These are phyloP conservation scores for Coemansia reversa DNA, from an alignment of 192 early-diverging fungal species.

Conservation along the genomic window DNA sequence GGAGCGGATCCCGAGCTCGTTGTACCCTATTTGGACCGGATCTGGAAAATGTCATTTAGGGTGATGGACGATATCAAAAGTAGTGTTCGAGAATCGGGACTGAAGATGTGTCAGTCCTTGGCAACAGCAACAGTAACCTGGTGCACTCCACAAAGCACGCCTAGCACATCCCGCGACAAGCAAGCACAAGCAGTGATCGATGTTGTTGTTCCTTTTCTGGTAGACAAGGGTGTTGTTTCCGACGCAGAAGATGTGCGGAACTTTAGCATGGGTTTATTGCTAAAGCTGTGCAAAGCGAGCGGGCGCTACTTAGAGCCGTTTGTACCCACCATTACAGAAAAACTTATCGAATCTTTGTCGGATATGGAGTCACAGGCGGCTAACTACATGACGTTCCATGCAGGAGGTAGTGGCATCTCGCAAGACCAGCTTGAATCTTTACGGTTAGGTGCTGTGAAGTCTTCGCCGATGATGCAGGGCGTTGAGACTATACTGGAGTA, in stretches of 20 bases:
- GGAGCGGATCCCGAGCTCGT: constrained; percentile 25
- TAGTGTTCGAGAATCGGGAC: constrained; percentile 79
- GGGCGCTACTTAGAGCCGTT: constrained; percentile 72
- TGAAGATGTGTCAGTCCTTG: constrained; percentile 75
- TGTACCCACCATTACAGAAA: constrained; percentile 68
- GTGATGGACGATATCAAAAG: constrained; percentile 94
- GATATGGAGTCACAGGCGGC: constrained; percentile 67
- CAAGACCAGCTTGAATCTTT: constrained; percentile 82
- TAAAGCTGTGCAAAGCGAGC: constrained; percentile 79
- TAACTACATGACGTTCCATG: constrained; percentile 91
- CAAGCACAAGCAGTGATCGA: constrained; percentile 70
- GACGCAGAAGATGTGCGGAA: constrained; percentile 84
- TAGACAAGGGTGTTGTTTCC: constrained; percentile 71
- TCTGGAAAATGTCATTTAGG: constrained; percentile 91
- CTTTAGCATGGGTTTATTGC: constrained; percentile 76
- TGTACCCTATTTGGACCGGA: constrained; percentile 66
- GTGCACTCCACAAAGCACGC: constrained; percentile 58
- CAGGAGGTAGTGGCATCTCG: constrained; percentile 80
- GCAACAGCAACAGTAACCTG: constrained; percentile 81
- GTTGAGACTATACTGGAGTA: constrained; percentile 76
- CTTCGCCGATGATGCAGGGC: constrained; percentile 94
- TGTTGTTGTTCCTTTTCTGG: constrained; percentile 85
- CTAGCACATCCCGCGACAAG: constrained; percentile 45
- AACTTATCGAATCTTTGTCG: constrained; percentile 81
- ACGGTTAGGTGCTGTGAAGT: constrained; percentile 76